phyloP scores from a whole-genome alignment of 306 rosid species.

The Inga laurina region DNA sequence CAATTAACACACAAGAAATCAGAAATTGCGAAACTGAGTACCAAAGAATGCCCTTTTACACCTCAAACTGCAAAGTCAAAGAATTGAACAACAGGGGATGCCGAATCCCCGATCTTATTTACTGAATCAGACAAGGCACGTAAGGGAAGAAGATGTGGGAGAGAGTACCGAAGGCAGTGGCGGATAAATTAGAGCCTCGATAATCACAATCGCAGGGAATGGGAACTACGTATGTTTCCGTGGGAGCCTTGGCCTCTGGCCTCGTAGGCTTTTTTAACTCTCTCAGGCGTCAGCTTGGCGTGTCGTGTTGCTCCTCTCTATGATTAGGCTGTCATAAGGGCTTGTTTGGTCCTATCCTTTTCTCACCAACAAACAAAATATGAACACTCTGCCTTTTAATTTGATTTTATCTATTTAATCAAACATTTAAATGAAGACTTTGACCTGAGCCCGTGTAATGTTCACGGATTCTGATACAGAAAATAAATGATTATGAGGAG shows the following conservation, averaged over 20 bases:
- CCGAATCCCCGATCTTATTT: neutral
- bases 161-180: conserved; percentile 45
- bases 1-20: neutral
- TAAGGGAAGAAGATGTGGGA: neutral
- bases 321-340: conserved; percentile 43
- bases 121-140: neutral
- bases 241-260: neutral
- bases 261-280: neutral
- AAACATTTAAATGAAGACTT: neutral
- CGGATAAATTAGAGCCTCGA: conserved; percentile 35
- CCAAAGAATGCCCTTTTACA: conserved; percentile 11
- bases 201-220: conserved; percentile 19
- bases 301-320: neutral
- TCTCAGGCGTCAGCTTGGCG: neutral
- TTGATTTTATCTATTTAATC: neutral
- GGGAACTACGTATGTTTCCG: neutral
- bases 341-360: conserved; percentile 47
- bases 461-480: neutral
- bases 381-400: too few relatives aligned
- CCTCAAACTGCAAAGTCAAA: conserved; percentile 13
- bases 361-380: conserved; percentile 27
- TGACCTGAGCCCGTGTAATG: neutral
- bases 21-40: neutral
- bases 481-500: too few relatives aligned
- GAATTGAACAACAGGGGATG: conserved; percentile 1